Evolutionary conservation across 164 flowering plant genomes (phyloP).

Genomic region (Taxillus chinensis): DNA sequence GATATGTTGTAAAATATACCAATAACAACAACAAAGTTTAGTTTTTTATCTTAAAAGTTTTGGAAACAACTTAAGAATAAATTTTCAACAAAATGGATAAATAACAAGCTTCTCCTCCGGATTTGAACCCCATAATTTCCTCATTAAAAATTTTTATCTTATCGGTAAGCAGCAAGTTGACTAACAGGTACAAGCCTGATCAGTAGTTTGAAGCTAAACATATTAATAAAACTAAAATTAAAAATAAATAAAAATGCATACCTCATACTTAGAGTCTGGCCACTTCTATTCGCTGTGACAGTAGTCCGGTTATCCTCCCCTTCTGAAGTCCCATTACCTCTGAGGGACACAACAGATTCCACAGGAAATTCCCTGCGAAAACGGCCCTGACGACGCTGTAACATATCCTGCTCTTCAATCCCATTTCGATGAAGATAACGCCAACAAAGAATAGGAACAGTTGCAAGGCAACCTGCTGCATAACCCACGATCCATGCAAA

Average conservation of each 20-base stretch:
- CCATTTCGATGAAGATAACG: background rate
- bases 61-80: too few relatives aligned
- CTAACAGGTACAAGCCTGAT: background rate
- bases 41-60: too few relatives aligned
- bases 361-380: constrained; percentile 19
- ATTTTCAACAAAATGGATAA: too few relatives aligned
- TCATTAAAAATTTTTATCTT: too few relatives aligned
- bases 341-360: constrained; percentile 20
- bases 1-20: too few relatives aligned
- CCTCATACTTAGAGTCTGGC: constrained; percentile 31
- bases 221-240: too few relatives aligned
- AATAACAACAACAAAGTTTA: too few relatives aligned
- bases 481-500: background rate
- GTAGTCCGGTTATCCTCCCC: constrained; percentile 16
- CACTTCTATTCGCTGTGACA: constrained; percentile 17
- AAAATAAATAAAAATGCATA: constrained; percentile 8
- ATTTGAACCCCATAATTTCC: too few relatives aligned
- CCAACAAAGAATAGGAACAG: background rate
- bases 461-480: background rate
- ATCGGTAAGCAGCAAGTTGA: too few relatives aligned
- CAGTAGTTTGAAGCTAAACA: background rate
- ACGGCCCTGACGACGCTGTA: constrained; percentile 21
- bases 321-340: constrained; percentile 23
- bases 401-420: background rate
- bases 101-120: too few relatives aligned